These are phyloP conservation scores for Schizochytrium sp. DNA, from an alignment of 108 stramenopile genomes.

Conservation along the genomic window DNA sequence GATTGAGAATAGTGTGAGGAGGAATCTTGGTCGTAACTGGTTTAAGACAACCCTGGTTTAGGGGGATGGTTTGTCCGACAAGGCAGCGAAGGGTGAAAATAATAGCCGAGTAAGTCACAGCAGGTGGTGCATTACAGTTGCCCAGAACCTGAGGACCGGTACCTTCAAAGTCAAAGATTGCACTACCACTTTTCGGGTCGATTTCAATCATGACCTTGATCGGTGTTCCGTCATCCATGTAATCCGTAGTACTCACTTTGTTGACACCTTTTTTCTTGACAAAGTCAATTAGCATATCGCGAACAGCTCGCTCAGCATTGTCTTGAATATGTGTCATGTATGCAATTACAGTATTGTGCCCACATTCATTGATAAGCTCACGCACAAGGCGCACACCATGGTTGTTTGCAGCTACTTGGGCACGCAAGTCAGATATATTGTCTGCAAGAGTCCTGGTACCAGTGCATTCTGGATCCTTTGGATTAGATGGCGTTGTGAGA, in stretches of 20 bases:
- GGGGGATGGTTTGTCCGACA: conserved; percentile 90
- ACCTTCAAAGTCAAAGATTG: conserved; percentile 95
- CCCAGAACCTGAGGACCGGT: conserved; percentile 94
- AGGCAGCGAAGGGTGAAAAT: conserved; percentile 96
- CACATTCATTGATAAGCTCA: conserved; percentile 87
- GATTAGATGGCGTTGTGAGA: conserved; percentile 84
- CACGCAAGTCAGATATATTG: conserved; percentile 92
- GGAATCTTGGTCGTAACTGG: conserved; percentile 94
- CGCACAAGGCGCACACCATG: conserved; percentile 88
- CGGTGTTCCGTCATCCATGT: conserved; percentile 97
- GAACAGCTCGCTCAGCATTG: conserved; percentile 92
- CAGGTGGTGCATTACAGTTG: conserved; percentile 98
- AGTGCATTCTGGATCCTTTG: conserved; percentile 76
- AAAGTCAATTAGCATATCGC: conserved; percentile 86
- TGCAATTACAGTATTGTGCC: conserved; percentile 85
- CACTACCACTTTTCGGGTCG: conserved; percentile 82
- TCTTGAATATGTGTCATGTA: conserved; percentile 98
- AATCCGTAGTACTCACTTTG: conserved; percentile 85
- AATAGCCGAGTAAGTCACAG: conserved; percentile 95
- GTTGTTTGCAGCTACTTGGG: conserved; percentile 98
- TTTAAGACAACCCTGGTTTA: conserved; percentile 96
- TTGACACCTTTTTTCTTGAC: conserved; percentile 24
- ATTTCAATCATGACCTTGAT: conserved; percentile 90
- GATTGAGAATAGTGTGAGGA: conserved; percentile 85
- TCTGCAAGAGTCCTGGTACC: conserved; percentile 94